These are phyloP conservation scores for Davidsoniella australis DNA, from an alignment of 2,329 filamentous ascomycete genomes.

Conservation along the genomic window DNA sequence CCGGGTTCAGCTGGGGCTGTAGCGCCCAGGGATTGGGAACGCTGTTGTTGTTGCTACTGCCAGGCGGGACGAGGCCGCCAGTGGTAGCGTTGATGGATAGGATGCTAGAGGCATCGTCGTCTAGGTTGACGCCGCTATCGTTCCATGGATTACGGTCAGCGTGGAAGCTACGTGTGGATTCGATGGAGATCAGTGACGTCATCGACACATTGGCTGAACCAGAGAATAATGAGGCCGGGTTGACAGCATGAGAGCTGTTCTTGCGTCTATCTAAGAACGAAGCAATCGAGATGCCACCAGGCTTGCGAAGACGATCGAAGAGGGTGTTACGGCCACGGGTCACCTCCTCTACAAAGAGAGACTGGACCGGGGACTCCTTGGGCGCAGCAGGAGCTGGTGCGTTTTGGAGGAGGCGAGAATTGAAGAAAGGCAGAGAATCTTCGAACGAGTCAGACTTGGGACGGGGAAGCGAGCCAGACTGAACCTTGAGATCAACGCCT, in stretches of 20 bases:
- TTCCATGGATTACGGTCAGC: conserved; percentile 97
- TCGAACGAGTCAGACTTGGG: conserved; percentile 98
- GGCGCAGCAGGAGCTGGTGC: conserved; percentile 54
- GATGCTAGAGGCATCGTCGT: conserved; percentile 42
- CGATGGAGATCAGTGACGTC: conserved; percentile 87
- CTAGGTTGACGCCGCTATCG: conserved; percentile 85
- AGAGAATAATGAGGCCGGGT: conserved; percentile 66
- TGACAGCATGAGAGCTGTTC: conserved; percentile 76
- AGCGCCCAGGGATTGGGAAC: conserved; percentile 48
- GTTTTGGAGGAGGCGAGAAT: conserved; percentile 89
- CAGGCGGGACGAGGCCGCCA: conserved; percentile 7
- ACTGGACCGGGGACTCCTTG: conserved; percentile 81
- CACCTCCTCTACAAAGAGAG: conserved; percentile 66
- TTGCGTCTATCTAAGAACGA: conserved; percentile 94
- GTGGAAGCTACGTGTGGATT: conserved; percentile 77
- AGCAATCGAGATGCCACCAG: conserved; percentile 84
- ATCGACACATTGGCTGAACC: conserved; percentile 82
- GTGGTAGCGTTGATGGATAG: conserved; percentile 6
- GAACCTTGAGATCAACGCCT: conserved; percentile 70
- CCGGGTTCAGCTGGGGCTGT: conserved; percentile 48
- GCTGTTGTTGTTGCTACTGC: conserved; percentile 8
- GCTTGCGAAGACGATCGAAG: conserved; percentile 86
- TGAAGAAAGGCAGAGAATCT: conserved; percentile 89
- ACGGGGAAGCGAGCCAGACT: conserved; percentile 91
- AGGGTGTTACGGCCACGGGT: conserved; percentile 65